Conservation (phyloP, 441 rosid genomes). For the Mallotus repandus region DNA sequence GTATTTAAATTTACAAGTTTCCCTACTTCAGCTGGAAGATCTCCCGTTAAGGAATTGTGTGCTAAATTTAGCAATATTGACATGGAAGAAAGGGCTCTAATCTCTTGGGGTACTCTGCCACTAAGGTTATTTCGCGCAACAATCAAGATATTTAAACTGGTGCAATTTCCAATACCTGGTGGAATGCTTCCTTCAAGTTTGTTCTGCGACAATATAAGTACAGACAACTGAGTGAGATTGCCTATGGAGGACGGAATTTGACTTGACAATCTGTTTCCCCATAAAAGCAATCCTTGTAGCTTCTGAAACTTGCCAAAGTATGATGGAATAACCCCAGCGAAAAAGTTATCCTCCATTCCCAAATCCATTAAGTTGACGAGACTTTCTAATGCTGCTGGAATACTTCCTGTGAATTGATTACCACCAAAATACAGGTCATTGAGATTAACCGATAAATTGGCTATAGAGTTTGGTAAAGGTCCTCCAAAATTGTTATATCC, state of each 20-base stretch:
- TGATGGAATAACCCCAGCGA: conserved; percentile 1
- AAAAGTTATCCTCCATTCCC: background rate
- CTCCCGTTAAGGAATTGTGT: conserved; percentile 12
- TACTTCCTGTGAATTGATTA: background rate
- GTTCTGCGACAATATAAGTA: background rate
- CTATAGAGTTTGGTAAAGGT: background rate
- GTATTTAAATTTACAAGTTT: background rate
- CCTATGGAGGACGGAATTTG: conserved; percentile 35
- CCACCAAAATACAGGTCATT: fast-evolving
- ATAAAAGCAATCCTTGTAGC: background rate
- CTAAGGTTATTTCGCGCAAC: conserved; percentile 14
- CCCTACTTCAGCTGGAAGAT: background rate
- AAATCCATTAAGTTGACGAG: background rate
- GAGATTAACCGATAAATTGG: conserved; percentile 6
- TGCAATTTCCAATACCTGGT: background rate
- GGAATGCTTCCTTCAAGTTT: conserved; percentile 22
- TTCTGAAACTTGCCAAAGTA: background rate
- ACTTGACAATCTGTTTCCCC: background rate
- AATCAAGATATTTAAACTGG: background rate
- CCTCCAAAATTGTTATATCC: background rate
- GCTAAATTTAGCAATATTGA: conserved; percentile 7
- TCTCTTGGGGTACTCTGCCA: conserved; percentile 15
- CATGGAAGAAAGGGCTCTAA: background rate
- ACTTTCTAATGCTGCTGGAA: background rate
- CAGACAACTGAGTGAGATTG: background rate